These are phyloP conservation scores for Leptographium galeiforme DNA, from an alignment of 2,329 filamentous ascomycete genomes.

Conservation along the genomic window DNA sequence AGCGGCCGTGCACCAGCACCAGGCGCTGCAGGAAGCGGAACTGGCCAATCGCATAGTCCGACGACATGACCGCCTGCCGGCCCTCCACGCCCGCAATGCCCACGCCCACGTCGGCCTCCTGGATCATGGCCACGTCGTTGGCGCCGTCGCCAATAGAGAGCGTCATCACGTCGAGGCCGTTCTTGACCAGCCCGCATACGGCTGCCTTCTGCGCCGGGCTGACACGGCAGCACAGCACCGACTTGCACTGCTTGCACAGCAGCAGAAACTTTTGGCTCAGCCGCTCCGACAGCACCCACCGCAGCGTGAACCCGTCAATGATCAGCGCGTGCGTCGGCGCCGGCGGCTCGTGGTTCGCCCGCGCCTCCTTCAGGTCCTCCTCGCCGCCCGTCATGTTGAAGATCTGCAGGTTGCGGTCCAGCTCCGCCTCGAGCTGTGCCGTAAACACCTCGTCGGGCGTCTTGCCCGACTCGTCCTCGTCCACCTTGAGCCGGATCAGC, in stretches of 20 bases:
- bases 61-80: constrained; percentile 87
- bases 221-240: constrained; percentile 93
- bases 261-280: constrained; percentile 87
- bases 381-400: constrained; percentile 78
- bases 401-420: constrained; percentile 57
- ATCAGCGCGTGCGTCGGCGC: constrained; percentile 81
- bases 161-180: constrained; percentile 89
- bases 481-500: constrained; percentile 74
- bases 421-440: constrained; percentile 49
- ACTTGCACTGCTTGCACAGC: constrained; percentile 92
- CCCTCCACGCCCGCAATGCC: constrained; percentile 91
- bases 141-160: constrained; percentile 86
- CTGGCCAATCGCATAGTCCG: constrained; percentile 89
- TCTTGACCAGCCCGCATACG: constrained; percentile 93
- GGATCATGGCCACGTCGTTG: constrained; percentile 96
- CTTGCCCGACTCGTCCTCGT: constrained; percentile 51
- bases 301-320: constrained; percentile 87
- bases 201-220: constrained; percentile 93
- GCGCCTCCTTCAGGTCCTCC: constrained; percentile 67
- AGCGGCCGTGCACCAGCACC: constrained; percentile 80
- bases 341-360: constrained; percentile 73
- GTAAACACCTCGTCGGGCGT: constrained; percentile 35
- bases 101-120: constrained; percentile 92
- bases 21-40: constrained; percentile 79
- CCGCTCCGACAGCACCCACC: constrained; percentile 69